Percentiles rank a stretch among this genome's conserved stretches.
Evolutionary conservation across 345 rosid genomes (phyloP).

Genomic region (Populus davidiana): DNA sequence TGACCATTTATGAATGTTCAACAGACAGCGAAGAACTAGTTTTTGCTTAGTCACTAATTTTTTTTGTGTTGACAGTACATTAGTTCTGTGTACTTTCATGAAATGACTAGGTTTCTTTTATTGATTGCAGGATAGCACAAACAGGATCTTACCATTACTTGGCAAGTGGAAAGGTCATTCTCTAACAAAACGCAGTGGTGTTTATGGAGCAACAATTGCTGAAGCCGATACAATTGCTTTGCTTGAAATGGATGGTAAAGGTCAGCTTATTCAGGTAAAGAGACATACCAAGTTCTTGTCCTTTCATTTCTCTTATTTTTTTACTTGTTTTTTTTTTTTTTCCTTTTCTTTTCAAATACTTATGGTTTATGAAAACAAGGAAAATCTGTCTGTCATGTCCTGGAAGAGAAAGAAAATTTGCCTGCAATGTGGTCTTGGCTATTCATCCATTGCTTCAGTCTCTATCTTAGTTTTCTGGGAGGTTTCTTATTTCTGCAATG

Average conservation of each 20-base stretch:
- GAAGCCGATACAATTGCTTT: constrained; percentile 58
- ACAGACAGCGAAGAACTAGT: not conserved
- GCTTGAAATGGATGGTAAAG: constrained; percentile 61
- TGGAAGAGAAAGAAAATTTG: not conserved
- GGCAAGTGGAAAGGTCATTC: constrained; percentile 93
- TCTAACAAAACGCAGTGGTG: constrained; percentile 76
- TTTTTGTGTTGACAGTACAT: constrained; percentile 8
- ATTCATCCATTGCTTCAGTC: not conserved
- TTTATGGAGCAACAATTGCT: constrained; percentile 80
- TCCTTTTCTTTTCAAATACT: not conserved
- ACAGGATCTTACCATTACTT: constrained; percentile 61
- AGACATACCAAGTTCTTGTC: constrained; percentile 11
- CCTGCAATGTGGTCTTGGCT: not conserved
- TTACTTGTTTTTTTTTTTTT: not conserved
- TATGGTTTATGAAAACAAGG: not conserved
- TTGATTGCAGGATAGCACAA: constrained; percentile 43
- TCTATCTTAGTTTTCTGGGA: not conserved
- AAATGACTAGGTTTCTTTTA: constrained; percentile 1
- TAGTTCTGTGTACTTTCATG: not conserved
- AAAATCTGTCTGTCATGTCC: not conserved
- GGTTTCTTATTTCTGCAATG: not conserved
- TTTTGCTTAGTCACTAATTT: not conserved
- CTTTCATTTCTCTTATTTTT: not conserved
- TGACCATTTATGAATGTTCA: not conserved
- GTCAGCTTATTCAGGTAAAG: constrained; percentile 69